Base-by-base conservation (phyloP, 2,329 filamentous ascomycete genomes). In the Scortechinia acanthostroma region DNA sequence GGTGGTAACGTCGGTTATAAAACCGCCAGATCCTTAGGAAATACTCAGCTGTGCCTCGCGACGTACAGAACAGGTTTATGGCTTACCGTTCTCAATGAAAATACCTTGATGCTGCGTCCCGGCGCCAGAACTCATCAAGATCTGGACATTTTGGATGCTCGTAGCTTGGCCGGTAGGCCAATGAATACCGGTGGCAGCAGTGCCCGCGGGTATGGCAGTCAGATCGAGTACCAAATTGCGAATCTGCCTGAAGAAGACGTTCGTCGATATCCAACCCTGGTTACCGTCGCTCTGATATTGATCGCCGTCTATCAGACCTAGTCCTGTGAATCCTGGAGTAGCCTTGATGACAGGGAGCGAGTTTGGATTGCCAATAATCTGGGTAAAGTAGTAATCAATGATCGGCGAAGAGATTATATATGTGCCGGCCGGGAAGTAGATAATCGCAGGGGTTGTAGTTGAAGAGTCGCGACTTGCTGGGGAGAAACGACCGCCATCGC, bases 341-440 rank as follows among this genome's bases (percentile, higher is more conserved):
- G 77, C 77, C 52, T 74, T 74, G 45, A 83, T 68, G 2, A 71
- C 68, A 4, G 85, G 68, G 46, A 74, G 69, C 49, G 73, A 60
- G 17, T 68, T 70, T 6, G 83, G 77, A 60, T 91, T 83, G 33
- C 86, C 87, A 22, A 90, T 73, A 49, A 93, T 72, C 60, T 88
- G 83, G 1, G 87, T 90, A 58, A 89, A 88, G 66, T 91, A 93
- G 63, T 83, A 81, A 57, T 86, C 80, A 35, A 86, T 64, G 48
- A 93, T 80, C 4, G 87, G 84, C 50, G 69, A 73, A 43, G 77
- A 84, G 49, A 91, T 79, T 3, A 83, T 55, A 56, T 91, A 93
- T 2, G 83, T 90, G 52, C 57, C 56, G 15, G 52, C 47, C 10
- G 57, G 57, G 14, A 60, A 56, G 51, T 59, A 60, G 4, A 60